A percentile compares a stretch with the other conserved stretches of the same genome.
Evolutionary conservation across 306 rosid genomes (phyloP).

Genomic region (Prunus fruticosa): DNA sequence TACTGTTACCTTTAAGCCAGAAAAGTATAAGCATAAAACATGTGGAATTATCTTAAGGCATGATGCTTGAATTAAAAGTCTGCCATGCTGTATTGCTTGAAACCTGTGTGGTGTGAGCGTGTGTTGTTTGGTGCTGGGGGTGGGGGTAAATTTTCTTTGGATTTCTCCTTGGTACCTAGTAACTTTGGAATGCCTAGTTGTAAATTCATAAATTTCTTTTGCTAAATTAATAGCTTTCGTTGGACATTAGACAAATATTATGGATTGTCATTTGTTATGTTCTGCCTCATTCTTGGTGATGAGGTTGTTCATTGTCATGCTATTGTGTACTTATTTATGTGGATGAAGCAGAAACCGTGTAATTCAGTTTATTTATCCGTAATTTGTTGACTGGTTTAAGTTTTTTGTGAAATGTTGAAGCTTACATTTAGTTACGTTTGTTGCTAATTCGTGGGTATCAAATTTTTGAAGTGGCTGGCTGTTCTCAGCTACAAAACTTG

Average conservation of each 20-base stretch:
- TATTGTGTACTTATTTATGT: background rate
- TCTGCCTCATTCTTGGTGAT: background rate
- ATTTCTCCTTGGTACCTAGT: background rate
- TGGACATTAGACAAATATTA: background rate
- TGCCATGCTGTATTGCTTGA: background rate
- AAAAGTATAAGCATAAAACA: background rate
- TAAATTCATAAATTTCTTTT: background rate
- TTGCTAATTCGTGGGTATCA: conserved; percentile 29
- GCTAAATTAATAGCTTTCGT: background rate
- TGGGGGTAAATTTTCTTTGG: background rate
- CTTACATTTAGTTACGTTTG: conserved; percentile 17
- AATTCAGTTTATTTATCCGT: background rate
- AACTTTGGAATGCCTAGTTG: background rate
- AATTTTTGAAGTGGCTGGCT: conserved; percentile 83
- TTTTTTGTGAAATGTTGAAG: conserved; percentile 11
- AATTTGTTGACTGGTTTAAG: background rate
- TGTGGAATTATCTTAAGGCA: background rate
- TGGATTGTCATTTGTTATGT: background rate
- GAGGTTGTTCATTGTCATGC: background rate
- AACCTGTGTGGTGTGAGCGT: background rate
- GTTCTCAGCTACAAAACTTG: conserved; percentile 87
- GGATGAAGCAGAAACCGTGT: background rate
- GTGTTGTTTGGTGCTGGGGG: background rate
- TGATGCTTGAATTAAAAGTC: background rate
- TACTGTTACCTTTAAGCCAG: background rate